Evolutionary conservation across 768 basidiomycete species (phyloP), one percentile per base, ranked within the genome.

Genomic region (Trametes punicea): DNA sequence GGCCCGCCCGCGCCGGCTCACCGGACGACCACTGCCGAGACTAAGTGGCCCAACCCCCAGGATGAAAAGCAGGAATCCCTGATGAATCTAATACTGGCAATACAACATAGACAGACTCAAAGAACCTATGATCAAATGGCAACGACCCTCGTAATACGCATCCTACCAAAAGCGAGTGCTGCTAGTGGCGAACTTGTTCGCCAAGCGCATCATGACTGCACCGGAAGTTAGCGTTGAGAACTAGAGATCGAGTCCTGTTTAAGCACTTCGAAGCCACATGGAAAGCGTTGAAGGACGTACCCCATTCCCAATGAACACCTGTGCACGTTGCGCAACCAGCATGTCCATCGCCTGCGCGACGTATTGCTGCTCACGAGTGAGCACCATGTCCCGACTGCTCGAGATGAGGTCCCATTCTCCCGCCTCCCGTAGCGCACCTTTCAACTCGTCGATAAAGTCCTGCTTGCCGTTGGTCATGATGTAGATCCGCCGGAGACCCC

Each of bases 281-380:
- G 6, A 8, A 7, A 29, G 2, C 15, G 3, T 13, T 8, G n/a
- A 13, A 41, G 6, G 13, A 65, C 77, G 66, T 56, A 77, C 77
- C 66, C 81, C 81, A 46, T 81, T 81, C 2, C 80, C 81, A 40
- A 81, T 69, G 63, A 82, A 75, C 27, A 75, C 69, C 51, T 79
- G 75, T 2, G 78, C 77, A 46, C 69, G 68, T 55, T 72, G 64
- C 1, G 74, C 77, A 25, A 80, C 71, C 4, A 74, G 64, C 77
- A 81, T 81, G 58, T 82, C 80, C 36, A 81, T 60, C 41, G 75
- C 73, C 62, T 78, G 75, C 0, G 68, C 68, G 15, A 78, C 72
- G 39, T 70, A 75, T 50, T 64, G 65, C 61, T 81, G 74, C 53
- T 78, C 76, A 64, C 64, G 65, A 4, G 65, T 71, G n/a, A 80